phyloP scores from a whole-genome alignment of 192 early-diverging fungal genomes.

The Entomortierella chlamydospora region DNA sequence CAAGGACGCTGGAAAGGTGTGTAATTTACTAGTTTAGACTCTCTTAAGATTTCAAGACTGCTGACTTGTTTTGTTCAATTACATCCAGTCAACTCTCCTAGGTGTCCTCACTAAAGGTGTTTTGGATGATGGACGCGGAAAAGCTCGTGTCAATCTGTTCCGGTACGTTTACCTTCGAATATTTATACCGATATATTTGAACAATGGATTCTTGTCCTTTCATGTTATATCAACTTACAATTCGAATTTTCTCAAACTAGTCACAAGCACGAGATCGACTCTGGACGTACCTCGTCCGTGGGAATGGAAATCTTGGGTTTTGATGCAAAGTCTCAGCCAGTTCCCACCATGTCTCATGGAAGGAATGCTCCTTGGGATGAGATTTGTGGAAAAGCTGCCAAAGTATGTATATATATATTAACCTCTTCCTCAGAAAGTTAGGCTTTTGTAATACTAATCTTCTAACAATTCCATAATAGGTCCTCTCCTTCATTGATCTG shows the following conservation, averaged over 20 bases:
- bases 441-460: too few species aligned
- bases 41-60: not conserved
- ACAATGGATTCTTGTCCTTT: too few species aligned
- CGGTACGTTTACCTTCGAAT: too few species aligned
- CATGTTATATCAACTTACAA: too few species aligned
- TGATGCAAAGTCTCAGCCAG: slow-evolving; percentile 70
- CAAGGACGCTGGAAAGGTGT: slow-evolving; percentile 77
- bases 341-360: slow-evolving; percentile 64
- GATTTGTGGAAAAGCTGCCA: slow-evolving; percentile 79
- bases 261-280: slow-evolving; percentile 93
- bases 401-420: slow-evolving; percentile 67
- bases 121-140: slow-evolving; percentile 94
- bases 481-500: slow-evolving; percentile 71
- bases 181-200: too few species aligned
- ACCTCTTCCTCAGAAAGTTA: too few species aligned
- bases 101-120: slow-evolving; percentile 92
- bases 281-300: slow-evolving; percentile 89
- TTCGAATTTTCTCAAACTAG: too few species aligned
- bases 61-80: too few species aligned
- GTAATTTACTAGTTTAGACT: not conserved
- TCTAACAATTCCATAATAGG: not conserved
- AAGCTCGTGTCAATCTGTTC: slow-evolving; percentile 90
- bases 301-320: slow-evolving; percentile 94
- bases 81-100: slow-evolving; percentile 86
- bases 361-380: slow-evolving; percentile 86